Evolutionary conservation across 2,329 filamentous ascomycete genomes (phyloP).

Genomic region (Aspergillus ochraceus): DNA sequence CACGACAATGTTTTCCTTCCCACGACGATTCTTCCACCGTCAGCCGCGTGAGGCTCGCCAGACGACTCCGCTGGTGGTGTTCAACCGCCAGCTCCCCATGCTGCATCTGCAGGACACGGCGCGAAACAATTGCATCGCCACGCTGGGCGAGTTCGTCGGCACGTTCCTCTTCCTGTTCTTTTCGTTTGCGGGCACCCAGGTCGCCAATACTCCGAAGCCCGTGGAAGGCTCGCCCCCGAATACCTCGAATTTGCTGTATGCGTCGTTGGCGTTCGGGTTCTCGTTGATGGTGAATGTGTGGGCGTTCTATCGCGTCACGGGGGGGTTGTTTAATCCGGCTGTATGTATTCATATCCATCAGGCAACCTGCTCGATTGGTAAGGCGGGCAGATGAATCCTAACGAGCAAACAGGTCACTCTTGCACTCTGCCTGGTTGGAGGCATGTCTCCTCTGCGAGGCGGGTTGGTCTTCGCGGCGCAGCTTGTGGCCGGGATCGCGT

Average conservation of each 20-base stretch:
- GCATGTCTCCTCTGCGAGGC: constrained; percentile 55
- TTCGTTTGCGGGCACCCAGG: constrained; percentile 49
- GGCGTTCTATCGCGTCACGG: constrained; percentile 55
- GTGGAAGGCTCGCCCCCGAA: constrained; percentile 34
- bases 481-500: constrained; percentile 59
- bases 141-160: constrained; percentile 53
- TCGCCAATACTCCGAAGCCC: constrained; percentile 42
- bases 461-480: constrained; percentile 57
- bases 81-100: constrained; percentile 32
- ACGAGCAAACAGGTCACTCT: constrained; percentile 50
- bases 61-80: background rate
- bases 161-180: constrained; percentile 54
- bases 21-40: background rate
- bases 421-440: constrained; percentile 60
- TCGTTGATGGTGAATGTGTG: constrained; percentile 55
- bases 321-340: constrained; percentile 53
- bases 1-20: background rate
- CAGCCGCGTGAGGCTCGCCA: background rate
- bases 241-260: constrained; percentile 42
- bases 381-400: background rate
- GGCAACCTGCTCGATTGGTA: no score
- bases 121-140: constrained; percentile 49
- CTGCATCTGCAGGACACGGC: constrained; percentile 32
- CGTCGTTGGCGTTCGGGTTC: constrained; percentile 47
- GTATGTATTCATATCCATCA: constrained; percentile 28